Evolutionary conservation across 2,329 filamentous ascomycete species (phyloP), one percentile per base, ranked within the genome.

Genomic region (Nigrograna mackinnonii): DNA sequence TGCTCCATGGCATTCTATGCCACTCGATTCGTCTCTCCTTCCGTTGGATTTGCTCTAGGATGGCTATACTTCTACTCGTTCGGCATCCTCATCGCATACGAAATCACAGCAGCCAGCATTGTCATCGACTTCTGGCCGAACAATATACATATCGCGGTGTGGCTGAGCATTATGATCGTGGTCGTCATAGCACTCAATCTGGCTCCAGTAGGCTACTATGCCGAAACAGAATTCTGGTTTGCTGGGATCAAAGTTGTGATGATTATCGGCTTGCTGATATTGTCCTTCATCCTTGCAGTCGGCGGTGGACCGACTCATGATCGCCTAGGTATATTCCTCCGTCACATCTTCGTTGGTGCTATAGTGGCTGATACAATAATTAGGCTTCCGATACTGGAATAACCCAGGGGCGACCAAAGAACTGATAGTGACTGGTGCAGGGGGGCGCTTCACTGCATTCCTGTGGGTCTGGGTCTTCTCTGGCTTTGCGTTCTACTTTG

Each of bases 351-450:
- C 24, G 24, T 12, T 14, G 11, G 11, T 28, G 24, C 2, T 28
- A 11, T 28, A 28, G 24, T 28, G 11, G 14, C 24, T 28, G 11
- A 28, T 14, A 28, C 14, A 28, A 11, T 28, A 12, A 14, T 11
- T 28, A 28, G 84, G 84, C 2, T 87, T 87, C 60, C 66, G 72
- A 24, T 86, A 85, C 63, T 89, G 85, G 86, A 76, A 68, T 35
- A 60, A 80, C 17, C 84, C 85, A 0, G 83, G 82, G 1, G 79
- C 83, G 0, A 84, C 85, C 57, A 82, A 84, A 26, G 79, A 84
- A 54, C 80, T 84, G 57, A 77, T 86, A n/a, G 73, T 73, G 2
- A 66, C 67, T 0, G 80, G 79, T 1, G 52, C 58, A 3, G 78
- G 72, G 71, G 84, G 83, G 5, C 69, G 72, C 4, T 87, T 87